A percentile compares a stretch with the other conserved stretches of the same genome.
Evolutionary conservation across 108 stramenopile genomes (phyloP).

Genomic region (Mediolabrus comicus): DNA sequence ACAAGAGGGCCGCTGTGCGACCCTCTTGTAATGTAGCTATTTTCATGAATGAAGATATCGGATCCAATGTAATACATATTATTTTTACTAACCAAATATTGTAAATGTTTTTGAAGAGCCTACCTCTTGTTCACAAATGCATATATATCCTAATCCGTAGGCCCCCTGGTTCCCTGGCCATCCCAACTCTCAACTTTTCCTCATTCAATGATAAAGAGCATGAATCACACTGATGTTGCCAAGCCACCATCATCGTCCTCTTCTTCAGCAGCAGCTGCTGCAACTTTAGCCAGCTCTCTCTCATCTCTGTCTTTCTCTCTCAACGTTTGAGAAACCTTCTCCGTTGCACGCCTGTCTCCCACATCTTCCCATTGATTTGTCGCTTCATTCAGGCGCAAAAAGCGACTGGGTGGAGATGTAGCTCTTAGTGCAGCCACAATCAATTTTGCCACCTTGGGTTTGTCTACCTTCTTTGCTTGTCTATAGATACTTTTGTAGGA

Average conservation of each 20-base stretch:
- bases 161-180: too few species aligned
- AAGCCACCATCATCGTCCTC: background rate
- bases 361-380: conserved; percentile 78
- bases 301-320: conserved; percentile 36
- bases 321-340: conserved; percentile 47
- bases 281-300: conserved; percentile 3
- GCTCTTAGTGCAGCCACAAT: conserved; percentile 58
- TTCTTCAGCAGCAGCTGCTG: background rate
- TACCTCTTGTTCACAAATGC: too few species aligned
- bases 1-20: too few species aligned
- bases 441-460: conserved; percentile 73
- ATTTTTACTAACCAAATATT: too few species aligned
- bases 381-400: conserved; percentile 57
- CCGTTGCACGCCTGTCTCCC: conserved; percentile 60
- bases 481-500: conserved; percentile 23
- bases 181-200: too few species aligned
- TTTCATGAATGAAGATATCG: too few species aligned
- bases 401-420: conserved; percentile 52
- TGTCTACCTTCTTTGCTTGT: conserved; percentile 67
- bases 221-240: too few species aligned
- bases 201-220: too few species aligned
- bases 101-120: too few species aligned
- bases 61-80: too few species aligned
- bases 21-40: too few species aligned
- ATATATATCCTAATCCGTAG: too few species aligned